Conservation (phyloP, 2,329 filamentous ascomycete genomes). For the Lasiodiplodia citricola region DNA sequence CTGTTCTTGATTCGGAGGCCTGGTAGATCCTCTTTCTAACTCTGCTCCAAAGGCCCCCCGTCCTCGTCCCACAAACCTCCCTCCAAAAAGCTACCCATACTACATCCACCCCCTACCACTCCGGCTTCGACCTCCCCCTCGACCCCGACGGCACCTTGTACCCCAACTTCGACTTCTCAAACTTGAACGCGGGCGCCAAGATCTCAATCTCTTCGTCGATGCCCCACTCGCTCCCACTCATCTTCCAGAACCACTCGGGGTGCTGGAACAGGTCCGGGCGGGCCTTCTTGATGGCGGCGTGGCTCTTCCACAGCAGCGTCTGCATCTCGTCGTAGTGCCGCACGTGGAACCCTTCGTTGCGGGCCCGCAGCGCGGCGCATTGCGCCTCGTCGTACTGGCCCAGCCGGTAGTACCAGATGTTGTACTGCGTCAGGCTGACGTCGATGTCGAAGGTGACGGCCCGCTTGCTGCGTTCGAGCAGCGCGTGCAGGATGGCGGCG, state of each 20-base stretch:
- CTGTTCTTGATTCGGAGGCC: neutral
- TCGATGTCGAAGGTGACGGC: constrained; percentile 24
- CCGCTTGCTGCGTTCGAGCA: constrained; percentile 40
- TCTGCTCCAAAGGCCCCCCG: neutral
- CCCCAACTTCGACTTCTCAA: constrained; percentile 21
- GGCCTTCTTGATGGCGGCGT: constrained; percentile 1
- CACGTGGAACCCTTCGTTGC: constrained; percentile 23
- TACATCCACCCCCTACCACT: neutral
- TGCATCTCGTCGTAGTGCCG: constrained; percentile 27
- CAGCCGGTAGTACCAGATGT: constrained; percentile 27
- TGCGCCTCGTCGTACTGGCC: constrained; percentile 21
- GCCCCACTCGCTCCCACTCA: constrained; percentile 23
- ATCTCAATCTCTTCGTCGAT: constrained; percentile 21
- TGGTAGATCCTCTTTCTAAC: too few species aligned
- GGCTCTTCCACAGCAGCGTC: constrained; percentile 15
- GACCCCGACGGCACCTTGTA: constrained; percentile 18
- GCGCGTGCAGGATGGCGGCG: constrained; percentile 49
- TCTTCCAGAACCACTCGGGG: constrained; percentile 19
- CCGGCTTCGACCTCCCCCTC: constrained; percentile 22
- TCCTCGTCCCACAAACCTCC: too few species aligned
- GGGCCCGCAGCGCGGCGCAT: neutral
- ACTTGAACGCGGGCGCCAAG: constrained; percentile 19
- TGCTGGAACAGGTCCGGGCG: constrained; percentile 15
- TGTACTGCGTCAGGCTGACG: constrained; percentile 26
- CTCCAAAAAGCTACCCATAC: too few species aligned